phyloP scores from a whole-genome alignment of 768 basidiomycete genomes.

The Panus rudis region DNA sequence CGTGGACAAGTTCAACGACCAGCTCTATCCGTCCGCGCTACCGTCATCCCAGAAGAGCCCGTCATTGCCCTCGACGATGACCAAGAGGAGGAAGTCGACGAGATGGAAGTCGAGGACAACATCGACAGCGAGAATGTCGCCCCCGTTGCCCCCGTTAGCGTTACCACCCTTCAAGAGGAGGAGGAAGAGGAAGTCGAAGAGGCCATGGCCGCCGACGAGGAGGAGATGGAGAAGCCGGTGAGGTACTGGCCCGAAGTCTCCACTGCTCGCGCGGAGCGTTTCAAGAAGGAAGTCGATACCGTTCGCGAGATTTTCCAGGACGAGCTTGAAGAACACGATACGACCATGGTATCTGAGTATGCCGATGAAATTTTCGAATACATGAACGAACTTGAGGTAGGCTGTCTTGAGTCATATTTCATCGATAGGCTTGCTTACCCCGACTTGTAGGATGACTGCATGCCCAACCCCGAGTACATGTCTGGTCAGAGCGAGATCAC shows the following conservation, averaged over 20 bases:
- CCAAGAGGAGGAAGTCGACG: conserved; percentile 28
- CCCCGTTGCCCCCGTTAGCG: conserved; percentile 27
- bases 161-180: too few relatives aligned
- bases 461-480: conserved; percentile 95
- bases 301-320: conserved; percentile 60
- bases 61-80: conserved; percentile 35
- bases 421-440: not conserved
- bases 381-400: conserved; percentile 89
- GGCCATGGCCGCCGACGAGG: conserved; percentile 39
- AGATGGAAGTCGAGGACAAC: conserved; percentile 57
- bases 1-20: conserved; percentile 10
- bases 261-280: conserved; percentile 51
- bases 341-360: conserved; percentile 97
- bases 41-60: conserved; percentile 31
- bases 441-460: conserved; percentile 57
- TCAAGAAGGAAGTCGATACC: conserved; percentile 54
- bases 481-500: conserved; percentile 84
- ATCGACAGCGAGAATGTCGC: conserved; percentile 36
- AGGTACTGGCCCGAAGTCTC: conserved; percentile 72
- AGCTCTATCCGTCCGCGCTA: conserved; percentile 12
- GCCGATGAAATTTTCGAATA: conserved; percentile 97
- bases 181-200: conserved; percentile 40
- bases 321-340: conserved; percentile 71
- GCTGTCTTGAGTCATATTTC: conserved; percentile 22
- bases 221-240: conserved; percentile 24